Percentiles rank a stretch among this genome's conserved stretches.
These are phyloP conservation scores for Neofusicoccum sp. DNA, from an alignment of 2,329 filamentous ascomycete genomes.

Conservation along the genomic window DNA sequence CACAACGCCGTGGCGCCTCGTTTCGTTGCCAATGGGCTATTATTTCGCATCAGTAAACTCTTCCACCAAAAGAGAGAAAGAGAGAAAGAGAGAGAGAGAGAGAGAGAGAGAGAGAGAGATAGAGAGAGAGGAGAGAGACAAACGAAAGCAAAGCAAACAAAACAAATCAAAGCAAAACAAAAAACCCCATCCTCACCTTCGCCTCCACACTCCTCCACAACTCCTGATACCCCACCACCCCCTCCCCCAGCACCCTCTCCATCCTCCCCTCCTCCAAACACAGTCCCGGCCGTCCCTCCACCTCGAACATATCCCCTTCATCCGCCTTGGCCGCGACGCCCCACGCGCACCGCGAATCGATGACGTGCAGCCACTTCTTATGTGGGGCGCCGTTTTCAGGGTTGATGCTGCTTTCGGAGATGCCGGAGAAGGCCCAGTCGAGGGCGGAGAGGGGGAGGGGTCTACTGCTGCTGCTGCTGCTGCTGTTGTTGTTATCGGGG, in stretches of 20 bases:
- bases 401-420: constrained; percentile 31
- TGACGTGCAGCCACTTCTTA: constrained; percentile 58
- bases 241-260: constrained; percentile 55
- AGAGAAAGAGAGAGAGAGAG: not conserved
- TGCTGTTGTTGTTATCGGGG: not conserved
- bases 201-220: constrained; percentile 57
- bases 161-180: not conserved
- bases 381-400: constrained; percentile 18
- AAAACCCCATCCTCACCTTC: constrained; percentile 24
- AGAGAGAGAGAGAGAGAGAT: not conserved
- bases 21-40: not conserved
- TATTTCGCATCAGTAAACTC: not conserved
- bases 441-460: constrained; percentile 39
- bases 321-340: constrained; percentile 43
- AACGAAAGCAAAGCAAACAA: not conserved
- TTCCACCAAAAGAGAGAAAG: no score
- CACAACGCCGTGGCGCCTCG: constrained; percentile 36
- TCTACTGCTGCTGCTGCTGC: constrained; percentile 26
- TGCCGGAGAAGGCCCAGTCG: constrained; percentile 67
- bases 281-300: constrained; percentile 23
- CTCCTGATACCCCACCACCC: constrained; percentile 62
- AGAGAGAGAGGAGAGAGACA: not conserved
- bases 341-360: constrained; percentile 52
- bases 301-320: constrained; percentile 56
- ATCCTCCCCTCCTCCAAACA: constrained; percentile 60